phyloP scores from a whole-genome alignment of 805 yeast genomes.

The Yamadazyma nakazawae region DNA sequence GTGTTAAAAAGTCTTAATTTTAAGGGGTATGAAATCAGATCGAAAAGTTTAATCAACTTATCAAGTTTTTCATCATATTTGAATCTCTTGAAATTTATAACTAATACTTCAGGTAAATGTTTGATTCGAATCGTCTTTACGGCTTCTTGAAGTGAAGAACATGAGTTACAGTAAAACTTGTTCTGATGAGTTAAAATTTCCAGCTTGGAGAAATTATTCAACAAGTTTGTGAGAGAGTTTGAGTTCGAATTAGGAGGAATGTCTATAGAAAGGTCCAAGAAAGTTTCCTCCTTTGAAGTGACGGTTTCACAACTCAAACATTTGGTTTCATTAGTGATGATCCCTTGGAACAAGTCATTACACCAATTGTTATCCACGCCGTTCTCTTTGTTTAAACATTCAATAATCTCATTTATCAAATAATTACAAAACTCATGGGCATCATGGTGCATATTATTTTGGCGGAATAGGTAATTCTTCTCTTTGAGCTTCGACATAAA shows the following conservation, averaged over 20 bases:
- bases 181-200: slow-evolving; percentile 84
- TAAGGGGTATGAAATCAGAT: slow-evolving; percentile 78
- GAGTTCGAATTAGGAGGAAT: slow-evolving; percentile 57
- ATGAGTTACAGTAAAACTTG: slow-evolving; percentile 89
- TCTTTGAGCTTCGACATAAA: slow-evolving; percentile 73
- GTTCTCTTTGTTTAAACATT: slow-evolving; percentile 48
- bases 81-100: slow-evolving; percentile 87
- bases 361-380: slow-evolving; percentile 45
- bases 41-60: slow-evolving; percentile 80
- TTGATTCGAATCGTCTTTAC: slow-evolving; percentile 82
- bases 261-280: slow-evolving; percentile 83
- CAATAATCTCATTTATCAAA: slow-evolving; percentile 63
- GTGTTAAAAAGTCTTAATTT: slow-evolving; percentile 68
- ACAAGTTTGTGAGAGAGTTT: slow-evolving; percentile 69
- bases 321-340: slow-evolving; percentile 79
- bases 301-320: slow-evolving; percentile 86
- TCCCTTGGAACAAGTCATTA: slow-evolving; percentile 77
- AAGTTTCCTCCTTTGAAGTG: slow-evolving; percentile 79
- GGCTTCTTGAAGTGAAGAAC: slow-evolving; percentile 91
- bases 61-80: slow-evolving; percentile 83
- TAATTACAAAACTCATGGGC: slow-evolving; percentile 96
- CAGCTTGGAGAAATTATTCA: slow-evolving; percentile 77
- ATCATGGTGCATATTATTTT: slow-evolving; percentile 91
- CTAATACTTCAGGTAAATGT: slow-evolving; percentile 70
- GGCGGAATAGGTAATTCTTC: slow-evolving; percentile 81